Evolutionary conservation across 2,329 filamentous ascomycete genomes (phyloP), one percentile per base, ranked within the genome.

Genomic region (Myriosclerotinia scirpicola): DNA sequence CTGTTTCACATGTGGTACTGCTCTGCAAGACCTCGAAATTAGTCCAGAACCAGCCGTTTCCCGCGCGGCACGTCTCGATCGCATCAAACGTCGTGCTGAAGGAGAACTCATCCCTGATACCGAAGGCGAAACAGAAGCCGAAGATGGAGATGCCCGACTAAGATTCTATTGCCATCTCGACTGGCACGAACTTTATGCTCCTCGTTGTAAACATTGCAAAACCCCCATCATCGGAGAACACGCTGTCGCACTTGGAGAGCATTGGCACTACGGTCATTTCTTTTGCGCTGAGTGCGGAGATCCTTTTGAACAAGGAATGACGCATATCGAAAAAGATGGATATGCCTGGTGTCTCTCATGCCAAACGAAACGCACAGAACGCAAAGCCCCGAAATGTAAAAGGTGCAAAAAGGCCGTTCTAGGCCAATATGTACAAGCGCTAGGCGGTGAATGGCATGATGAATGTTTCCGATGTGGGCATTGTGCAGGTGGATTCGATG

Each of bases 241-340:
- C 72, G 89, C 97, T 42, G 89, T 97, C 17, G 95, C 95, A 1
- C 92, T 96, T 66, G 95, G 95, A 1, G 87, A 89, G n/a, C 93
- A 97, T 79, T 99, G 92, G 91, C 95, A 99, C 78, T 91, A 91
- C 64, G 95, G 95, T 0, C 95, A 99, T 80, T 99, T 99, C 81
- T 99, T 99, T 84, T 99, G 95, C 76, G 95, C 95, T 53, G 93
- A 99, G 82, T 99, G 95, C 77, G 95, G 95, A 72, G 94, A 99
- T 80, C 94, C 95, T 0, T 99, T 99, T 76, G 92, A 84, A 71
- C 82, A 83, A 58, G 85, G 85, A 68, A 85, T 84, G 79, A 89
- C 86, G 55, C 87, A 89, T 74, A 88, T 99, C 65, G 95, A 99
- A 77, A 97, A 97, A 79, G 94, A 98, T 72, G 94, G 94, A 12